phyloP scores from a whole-genome alignment of 495 filamentous ascomycete genomes.

The Lasiosphaeria miniovina region DNA sequence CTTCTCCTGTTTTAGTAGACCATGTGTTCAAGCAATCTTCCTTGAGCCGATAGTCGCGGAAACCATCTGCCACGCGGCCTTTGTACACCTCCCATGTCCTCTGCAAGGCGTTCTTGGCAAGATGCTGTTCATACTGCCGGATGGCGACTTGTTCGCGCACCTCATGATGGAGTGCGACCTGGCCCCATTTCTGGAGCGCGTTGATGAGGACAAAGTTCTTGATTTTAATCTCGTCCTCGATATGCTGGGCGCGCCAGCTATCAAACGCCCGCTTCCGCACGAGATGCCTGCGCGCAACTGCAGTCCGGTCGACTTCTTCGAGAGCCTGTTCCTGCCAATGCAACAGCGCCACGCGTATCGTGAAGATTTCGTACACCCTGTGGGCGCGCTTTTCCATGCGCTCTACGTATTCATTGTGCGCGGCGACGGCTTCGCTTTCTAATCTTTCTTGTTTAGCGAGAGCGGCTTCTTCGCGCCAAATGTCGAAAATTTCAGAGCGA shows the following conservation, averaged over 20 bases:
- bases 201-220: constrained; percentile 59
- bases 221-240: constrained; percentile 69
- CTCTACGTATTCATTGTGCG: constrained; percentile 22
- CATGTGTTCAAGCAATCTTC: constrained; percentile 16
- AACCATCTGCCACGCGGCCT: constrained; percentile 24
- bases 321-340: constrained; percentile 23
- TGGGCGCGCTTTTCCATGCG: constrained; percentile 31
- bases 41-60: constrained; percentile 1
- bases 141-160: constrained; percentile 25
- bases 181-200: constrained; percentile 27
- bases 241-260: constrained; percentile 72
- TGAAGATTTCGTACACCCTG: constrained; percentile 29
- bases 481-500: constrained; percentile 22
- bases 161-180: constrained; percentile 26
- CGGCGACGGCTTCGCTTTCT: constrained; percentile 19
- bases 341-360: constrained; percentile 19
- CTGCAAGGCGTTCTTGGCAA: constrained; percentile 13
- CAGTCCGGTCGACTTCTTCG: constrained; percentile 46
- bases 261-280: constrained; percentile 70
- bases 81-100: constrained; percentile 23
- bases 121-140: constrained; percentile 15
- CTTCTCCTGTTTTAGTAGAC: constrained; percentile 15
- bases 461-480: constrained; percentile 23
- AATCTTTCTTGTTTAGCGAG: constrained; percentile 12
- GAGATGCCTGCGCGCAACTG: constrained; percentile 64